phyloP scores from a whole-genome alignment of 1,284 basidiomycete genomes.

The Heliocybe sulcata region DNA sequence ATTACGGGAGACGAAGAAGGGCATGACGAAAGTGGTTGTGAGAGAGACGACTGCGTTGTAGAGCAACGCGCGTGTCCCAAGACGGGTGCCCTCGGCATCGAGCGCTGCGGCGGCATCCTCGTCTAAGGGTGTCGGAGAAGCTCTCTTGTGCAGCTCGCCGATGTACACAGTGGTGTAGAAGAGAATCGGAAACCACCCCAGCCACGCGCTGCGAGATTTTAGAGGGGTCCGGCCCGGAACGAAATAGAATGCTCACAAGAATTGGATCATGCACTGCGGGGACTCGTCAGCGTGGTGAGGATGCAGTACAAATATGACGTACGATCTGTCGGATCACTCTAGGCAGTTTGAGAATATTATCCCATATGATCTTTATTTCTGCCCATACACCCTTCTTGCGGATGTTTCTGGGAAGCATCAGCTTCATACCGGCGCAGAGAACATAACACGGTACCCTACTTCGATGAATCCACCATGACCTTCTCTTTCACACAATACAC shows the following conservation, averaged over 20 bases:
- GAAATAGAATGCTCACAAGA: conserved; percentile 58
- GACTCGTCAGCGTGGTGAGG: conserved; percentile 6
- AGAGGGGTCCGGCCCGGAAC: not conserved
- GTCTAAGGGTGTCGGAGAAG: conserved; percentile 27
- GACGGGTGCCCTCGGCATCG: conserved; percentile 67
- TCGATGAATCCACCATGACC: conserved; percentile 48
- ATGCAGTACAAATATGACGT: conserved; percentile 23
- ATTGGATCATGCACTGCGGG: conserved; percentile 70
- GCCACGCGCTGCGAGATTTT: conserved; percentile 49
- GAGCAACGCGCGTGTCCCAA: conserved; percentile 82
- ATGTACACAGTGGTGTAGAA: conserved; percentile 88
- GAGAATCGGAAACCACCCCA: conserved; percentile 85
- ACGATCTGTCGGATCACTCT: conserved; percentile 76
- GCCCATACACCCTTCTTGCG: conserved; percentile 34
- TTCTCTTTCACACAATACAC: conserved; percentile 69
- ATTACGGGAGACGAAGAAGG: conserved; percentile 49
- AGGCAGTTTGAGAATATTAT: conserved; percentile 64
- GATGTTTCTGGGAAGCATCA: conserved; percentile 12
- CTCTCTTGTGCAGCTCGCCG: conserved; percentile 73
- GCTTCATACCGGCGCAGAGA: not conserved
- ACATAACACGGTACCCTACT: conserved; percentile 18
- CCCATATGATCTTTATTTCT: conserved; percentile 61
- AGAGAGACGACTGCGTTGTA: conserved; percentile 71
- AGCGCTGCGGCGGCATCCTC: conserved; percentile 28
- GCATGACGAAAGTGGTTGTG: conserved; percentile 62